Conservation (phyloP, 371 early-diverging fungal genomes). For the Dinochytrium kinnereticum region DNA sequence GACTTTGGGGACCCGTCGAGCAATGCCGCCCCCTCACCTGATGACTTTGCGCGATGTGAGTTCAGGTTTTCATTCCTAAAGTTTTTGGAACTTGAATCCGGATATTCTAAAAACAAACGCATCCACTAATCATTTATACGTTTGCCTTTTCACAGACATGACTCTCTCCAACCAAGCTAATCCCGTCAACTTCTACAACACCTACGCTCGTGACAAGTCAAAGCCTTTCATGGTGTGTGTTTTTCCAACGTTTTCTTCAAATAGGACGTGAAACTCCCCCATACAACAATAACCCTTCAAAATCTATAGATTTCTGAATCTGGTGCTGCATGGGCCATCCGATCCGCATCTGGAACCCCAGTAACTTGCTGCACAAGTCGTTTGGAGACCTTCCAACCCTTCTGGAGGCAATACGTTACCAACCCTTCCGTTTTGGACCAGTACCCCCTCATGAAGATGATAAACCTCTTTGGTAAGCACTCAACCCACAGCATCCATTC, state of each 20-base stretch:
- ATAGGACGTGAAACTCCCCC: too few species aligned
- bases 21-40: too few species aligned
- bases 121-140: not conserved
- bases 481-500: too few species aligned
- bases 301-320: conserved; percentile 5
- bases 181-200: conserved; percentile 9
- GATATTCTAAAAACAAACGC: not conserved
- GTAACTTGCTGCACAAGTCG: not conserved
- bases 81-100: too few species aligned
- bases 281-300: too few species aligned
- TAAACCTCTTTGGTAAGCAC: not conserved
- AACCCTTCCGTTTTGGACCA: not conserved
- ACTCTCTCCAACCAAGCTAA: too few species aligned
- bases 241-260: too few species aligned
- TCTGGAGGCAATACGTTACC: conserved; percentile 9
- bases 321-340: not conserved
- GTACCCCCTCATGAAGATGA: conserved; percentile 5
- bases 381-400: not conserved
- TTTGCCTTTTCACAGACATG: not conserved
- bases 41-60: too few species aligned
- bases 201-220: not conserved
- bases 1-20: too few species aligned
- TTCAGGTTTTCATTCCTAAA: too few species aligned
- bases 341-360: not conserved
- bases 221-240: conserved; percentile 8